Evolutionary conservation across 164 flowering plant species (phyloP), one percentile per base, ranked within the genome.

Genomic region (Akebia trifoliata): DNA sequence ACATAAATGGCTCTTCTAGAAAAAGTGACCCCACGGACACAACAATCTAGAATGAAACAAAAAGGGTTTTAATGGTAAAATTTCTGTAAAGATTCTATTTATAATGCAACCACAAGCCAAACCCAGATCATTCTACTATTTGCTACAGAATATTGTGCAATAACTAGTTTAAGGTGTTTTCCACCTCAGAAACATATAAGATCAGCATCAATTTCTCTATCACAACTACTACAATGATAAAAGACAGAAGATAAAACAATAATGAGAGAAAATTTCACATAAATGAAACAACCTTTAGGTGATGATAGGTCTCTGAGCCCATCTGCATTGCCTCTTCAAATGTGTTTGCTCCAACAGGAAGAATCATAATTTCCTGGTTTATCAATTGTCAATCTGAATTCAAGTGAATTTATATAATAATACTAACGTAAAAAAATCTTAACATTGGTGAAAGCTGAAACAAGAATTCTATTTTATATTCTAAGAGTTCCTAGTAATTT

Each of bases 231-330:
- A 50, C 11, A 12, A 47, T 47, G 14, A 46, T 20, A 18, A 24
- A 30, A 34, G 3, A 52, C 49, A 21, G 38, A 50, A 35, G 54
- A 24, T 43, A 14, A 28, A 36, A 36, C 48, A 57, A 3, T 24
- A 42, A 44, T 53, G 28, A 64, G 18, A 21, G n/a, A n/a, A n/a
- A n/a, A n/a, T n/a, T n/a, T n/a, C n/a, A n/a, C 17, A 31, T 21
- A 5, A 62, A 42, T 1, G 24, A 15, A 62, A 62, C 62, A 62
- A 88, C 99, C 97, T 90, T 90, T 50, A 94, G 72, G 72, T 87
- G 97, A 68, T 94, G 97, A 76, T 87, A 94, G 29, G 96, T 87
- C 66, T 94, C 99, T 39, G 97, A 69, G 21, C 97, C 97, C 85
- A 90, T 87, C 68, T 77, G 90, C 75, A 90, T 22, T 52, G 99